Conservation (phyloP, 371 early-diverging fungal species). For the Synchytrium microbalum region DNA sequence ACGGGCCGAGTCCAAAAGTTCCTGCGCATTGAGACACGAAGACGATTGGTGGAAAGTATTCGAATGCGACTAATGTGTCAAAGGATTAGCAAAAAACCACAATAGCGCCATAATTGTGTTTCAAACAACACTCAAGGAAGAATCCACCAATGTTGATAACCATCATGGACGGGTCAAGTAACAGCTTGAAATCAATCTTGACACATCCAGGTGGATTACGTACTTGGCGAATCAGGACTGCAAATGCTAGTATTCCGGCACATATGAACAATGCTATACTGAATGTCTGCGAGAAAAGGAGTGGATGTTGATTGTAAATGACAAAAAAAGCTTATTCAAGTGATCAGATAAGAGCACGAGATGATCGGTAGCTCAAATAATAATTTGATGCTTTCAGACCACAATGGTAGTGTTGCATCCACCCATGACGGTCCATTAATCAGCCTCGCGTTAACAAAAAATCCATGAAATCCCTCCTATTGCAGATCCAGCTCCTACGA, state of each 20-base stretch:
- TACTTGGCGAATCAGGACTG: neutral
- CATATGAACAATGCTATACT: neutral
- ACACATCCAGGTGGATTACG: neutral
- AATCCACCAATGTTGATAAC: neutral
- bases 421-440: too few species aligned
- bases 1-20: neutral
- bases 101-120: too few species aligned
- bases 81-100: too few species aligned
- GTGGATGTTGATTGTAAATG: too few species aligned
- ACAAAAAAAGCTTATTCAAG: too few species aligned
- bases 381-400: too few species aligned
- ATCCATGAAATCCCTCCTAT: neutral
- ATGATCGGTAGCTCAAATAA: too few species aligned
- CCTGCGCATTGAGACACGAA: neutral
- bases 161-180: neutral
- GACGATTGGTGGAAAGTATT: neutral
- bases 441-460: too few species aligned
- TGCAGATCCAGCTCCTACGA: neutral
- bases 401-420: too few species aligned
- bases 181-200: neutral
- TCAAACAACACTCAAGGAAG: too few species aligned
- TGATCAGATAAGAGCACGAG: too few species aligned
- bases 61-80: too few species aligned
- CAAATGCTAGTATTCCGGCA: neutral
- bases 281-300: neutral